Evolutionary conservation across 768 basidiomycete genomes (phyloP).

Genomic region (Auricularia cornea): DNA sequence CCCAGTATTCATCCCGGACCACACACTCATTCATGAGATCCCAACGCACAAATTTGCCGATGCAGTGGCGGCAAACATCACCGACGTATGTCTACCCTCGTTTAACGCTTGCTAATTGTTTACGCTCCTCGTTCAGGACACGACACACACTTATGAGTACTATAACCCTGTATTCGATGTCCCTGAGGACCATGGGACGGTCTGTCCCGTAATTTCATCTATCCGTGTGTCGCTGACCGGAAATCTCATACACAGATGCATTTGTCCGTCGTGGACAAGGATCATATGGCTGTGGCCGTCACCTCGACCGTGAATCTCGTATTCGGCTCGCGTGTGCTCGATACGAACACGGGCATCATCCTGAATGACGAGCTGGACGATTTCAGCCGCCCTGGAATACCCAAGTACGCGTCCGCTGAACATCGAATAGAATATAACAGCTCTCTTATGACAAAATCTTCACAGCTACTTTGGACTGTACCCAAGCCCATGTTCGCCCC

Average conservation of each 20-base stretch:
- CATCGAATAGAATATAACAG: too few relatives aligned
- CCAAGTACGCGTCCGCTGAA: conserved; percentile 45
- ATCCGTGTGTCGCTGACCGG: not conserved
- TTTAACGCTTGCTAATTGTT: conserved; percentile 3
- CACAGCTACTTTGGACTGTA: conserved; percentile 64
- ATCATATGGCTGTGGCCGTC: conserved; percentile 79
- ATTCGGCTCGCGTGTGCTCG: conserved; percentile 84
- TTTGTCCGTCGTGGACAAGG: conserved; percentile 68
- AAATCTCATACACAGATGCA: too few relatives aligned
- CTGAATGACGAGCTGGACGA: conserved; percentile 95
- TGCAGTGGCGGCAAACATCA: conserved; percentile 56
- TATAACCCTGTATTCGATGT: conserved; percentile 80
- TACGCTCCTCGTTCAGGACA: conserved; percentile 45
- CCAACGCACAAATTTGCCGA: conserved; percentile 61
- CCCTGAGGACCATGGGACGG: conserved; percentile 79
- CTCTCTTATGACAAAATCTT: too few relatives aligned
- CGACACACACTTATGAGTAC: conserved; percentile 72
- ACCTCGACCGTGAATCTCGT: conserved; percentile 86
- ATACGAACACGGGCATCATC: conserved; percentile 79
- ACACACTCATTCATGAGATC: conserved; percentile 51
- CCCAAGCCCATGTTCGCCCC: conserved; percentile 70
- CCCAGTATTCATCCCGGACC: conserved; percentile 54
- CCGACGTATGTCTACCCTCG: conserved; percentile 54
- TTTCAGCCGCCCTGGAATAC: conserved; percentile 77
- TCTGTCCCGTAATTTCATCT: conserved; percentile 24